A percentile compares a stretch with the other conserved stretches of the same genome.
Evolutionary conservation across 106 monocot species (phyloP).

Genomic region (Xerophyta viscosa): DNA sequence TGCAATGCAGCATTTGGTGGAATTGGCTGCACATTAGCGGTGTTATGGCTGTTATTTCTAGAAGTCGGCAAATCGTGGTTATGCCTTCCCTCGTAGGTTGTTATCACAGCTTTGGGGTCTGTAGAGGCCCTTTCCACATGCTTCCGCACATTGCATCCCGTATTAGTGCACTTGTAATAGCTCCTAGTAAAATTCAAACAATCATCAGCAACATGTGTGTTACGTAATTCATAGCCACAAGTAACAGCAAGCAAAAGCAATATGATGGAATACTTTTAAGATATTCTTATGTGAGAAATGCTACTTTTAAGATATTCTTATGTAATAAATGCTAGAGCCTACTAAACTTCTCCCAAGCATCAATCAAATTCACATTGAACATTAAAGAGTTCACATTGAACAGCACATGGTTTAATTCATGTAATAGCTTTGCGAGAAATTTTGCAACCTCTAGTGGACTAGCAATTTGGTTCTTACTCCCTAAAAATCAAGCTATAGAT

Average conservation of each 20-base stretch:
- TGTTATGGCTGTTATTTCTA: slow-evolving; percentile 43
- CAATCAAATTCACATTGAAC: too few species aligned
- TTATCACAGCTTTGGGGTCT: slow-evolving; percentile 56
- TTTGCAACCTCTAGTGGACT: too few species aligned
- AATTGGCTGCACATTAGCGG: slow-evolving; percentile 20
- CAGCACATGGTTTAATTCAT: too few species aligned
- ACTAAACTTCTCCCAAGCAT: too few species aligned
- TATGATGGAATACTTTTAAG: neutral
- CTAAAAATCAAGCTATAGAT: too few species aligned
- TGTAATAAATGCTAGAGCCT: too few species aligned
- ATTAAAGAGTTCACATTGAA: too few species aligned
- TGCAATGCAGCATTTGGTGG: slow-evolving; percentile 19
- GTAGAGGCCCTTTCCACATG: slow-evolving; percentile 74
- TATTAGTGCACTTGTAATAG: slow-evolving; percentile 73
- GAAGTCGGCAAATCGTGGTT: slow-evolving; percentile 65
- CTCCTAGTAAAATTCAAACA: slow-evolving; percentile 34
- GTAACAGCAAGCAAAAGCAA: neutral
- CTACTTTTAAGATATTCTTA: too few species aligned
- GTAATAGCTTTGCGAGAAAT: too few species aligned
- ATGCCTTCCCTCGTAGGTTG: slow-evolving; percentile 80
- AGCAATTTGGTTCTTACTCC: too few species aligned
- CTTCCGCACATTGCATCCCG: slow-evolving; percentile 73
- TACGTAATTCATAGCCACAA: too few species aligned
- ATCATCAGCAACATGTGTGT: slow-evolving; percentile 1
- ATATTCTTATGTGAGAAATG: too few species aligned